Evolutionary conservation across 2,329 filamentous ascomycete species (phyloP).

Genomic region (Venturiaceae sp.): DNA sequence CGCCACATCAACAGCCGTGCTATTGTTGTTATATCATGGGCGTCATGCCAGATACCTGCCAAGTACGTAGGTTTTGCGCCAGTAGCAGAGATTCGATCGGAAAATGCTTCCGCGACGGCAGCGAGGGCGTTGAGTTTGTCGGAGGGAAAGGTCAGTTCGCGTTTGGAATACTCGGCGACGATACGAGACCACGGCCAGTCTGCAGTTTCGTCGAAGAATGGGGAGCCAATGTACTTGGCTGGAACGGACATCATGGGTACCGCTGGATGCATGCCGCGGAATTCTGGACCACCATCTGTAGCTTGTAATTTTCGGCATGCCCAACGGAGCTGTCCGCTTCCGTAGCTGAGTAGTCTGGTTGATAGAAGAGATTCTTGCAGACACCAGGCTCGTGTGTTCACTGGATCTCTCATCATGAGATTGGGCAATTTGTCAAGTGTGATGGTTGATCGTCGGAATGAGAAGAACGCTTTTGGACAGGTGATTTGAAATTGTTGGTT

Average conservation of each 20-base stretch:
- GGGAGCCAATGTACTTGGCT: not conserved
- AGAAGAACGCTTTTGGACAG: not conserved
- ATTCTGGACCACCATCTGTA: not conserved
- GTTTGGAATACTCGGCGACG: not conserved
- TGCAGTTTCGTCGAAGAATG: not conserved
- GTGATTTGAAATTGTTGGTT: not conserved
- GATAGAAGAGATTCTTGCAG: slow-evolving; percentile 10
- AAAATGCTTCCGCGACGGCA: not conserved
- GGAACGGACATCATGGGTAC: not conserved
- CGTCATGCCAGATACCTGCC: not conserved
- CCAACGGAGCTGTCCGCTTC: slow-evolving; percentile 6
- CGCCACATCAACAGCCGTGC: not conserved
- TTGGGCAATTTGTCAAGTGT: no score
- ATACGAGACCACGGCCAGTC: not conserved
- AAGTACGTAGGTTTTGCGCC: not conserved
- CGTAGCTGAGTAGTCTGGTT: slow-evolving; percentile 6
- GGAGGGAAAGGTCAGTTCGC: not conserved
- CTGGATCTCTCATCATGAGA: no score
- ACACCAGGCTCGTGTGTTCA: slow-evolving; percentile 9
- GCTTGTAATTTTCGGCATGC: not conserved
- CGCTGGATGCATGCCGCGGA: not conserved
- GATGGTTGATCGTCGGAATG: not conserved
- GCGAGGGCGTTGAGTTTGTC: not conserved
- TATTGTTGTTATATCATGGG: no score
- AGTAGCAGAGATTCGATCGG: no score